These are phyloP conservation scores for Backusella macrospora DNA, from an alignment of 192 early-diverging fungal genomes.

Conservation along the genomic window DNA sequence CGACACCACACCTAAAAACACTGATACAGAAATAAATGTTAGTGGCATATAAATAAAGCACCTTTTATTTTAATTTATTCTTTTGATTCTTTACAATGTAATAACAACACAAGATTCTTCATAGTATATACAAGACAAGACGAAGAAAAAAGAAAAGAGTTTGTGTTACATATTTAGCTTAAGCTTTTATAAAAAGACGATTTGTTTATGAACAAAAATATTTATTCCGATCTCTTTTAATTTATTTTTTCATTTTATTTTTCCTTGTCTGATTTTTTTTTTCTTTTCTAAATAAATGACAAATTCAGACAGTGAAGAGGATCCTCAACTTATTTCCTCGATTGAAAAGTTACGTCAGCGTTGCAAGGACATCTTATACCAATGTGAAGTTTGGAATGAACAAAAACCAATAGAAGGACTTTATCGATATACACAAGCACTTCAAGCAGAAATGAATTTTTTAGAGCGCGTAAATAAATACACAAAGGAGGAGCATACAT, in stretches of 20 bases:
- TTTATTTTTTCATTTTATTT: constrained; percentile 9
- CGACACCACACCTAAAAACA: background rate
- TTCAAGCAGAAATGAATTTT: constrained; percentile 35
- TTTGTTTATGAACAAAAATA: background rate
- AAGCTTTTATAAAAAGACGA: background rate
- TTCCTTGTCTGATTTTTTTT: background rate
- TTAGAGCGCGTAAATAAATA: constrained; percentile 26
- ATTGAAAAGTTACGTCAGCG: constrained; percentile 1
- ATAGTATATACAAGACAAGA: background rate
- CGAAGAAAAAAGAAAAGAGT: background rate
- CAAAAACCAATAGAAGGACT: constrained; percentile 31
- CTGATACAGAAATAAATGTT: background rate
- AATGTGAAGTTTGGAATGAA: constrained; percentile 19
- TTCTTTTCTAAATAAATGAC: background rate
- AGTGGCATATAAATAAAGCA: background rate
- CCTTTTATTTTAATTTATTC: background rate
- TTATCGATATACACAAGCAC: constrained; percentile 27
- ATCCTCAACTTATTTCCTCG: background rate
- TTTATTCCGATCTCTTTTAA: background rate
- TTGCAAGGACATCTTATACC: constrained; percentile 5
- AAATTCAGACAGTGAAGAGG: background rate
- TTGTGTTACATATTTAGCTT: background rate
- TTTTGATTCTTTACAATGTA: background rate
- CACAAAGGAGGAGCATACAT: background rate
- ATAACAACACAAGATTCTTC: background rate